phyloP scores from a whole-genome alignment of 2,329 filamentous ascomycete genomes.

The Xylaria sp. region DNA sequence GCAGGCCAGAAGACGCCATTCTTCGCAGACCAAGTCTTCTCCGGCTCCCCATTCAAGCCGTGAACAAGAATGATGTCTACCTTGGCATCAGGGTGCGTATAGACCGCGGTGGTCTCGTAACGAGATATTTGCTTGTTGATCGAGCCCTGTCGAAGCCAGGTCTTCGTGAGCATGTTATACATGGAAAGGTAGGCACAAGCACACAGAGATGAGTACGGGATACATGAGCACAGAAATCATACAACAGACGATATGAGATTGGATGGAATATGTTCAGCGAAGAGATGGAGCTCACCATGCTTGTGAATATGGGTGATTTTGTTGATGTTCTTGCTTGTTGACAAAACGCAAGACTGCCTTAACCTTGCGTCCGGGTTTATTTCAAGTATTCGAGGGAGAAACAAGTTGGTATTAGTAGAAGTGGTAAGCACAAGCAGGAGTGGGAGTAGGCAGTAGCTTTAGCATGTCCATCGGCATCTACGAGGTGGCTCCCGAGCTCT shows the following conservation, averaged over 20 bases:
- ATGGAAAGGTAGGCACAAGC: background rate
- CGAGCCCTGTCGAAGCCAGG: slow-evolving; percentile 36
- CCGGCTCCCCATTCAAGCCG: slow-evolving; percentile 61
- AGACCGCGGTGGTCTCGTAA: slow-evolving; percentile 55
- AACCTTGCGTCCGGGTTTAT: slow-evolving; percentile 11
- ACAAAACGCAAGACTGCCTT: slow-evolving; percentile 18
- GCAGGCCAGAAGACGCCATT: slow-evolving; percentile 63
- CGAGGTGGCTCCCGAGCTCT: slow-evolving; percentile 7
- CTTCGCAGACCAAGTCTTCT: slow-evolving; percentile 55
- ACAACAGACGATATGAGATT: slow-evolving; percentile 2
- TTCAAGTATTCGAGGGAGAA: background rate
- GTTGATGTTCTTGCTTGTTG: slow-evolving; percentile 14
- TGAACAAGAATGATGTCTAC: slow-evolving; percentile 67
- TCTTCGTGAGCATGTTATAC: slow-evolving; percentile 17
- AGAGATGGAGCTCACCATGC: slow-evolving; percentile 20
- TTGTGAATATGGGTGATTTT: background rate
- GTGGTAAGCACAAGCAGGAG: background rate
- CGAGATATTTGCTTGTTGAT: slow-evolving; percentile 47
- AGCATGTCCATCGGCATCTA: background rate
- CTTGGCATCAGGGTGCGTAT: slow-evolving; percentile 52
- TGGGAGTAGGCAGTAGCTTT: background rate
- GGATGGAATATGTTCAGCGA: background rate
- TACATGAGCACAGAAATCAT: background rate
- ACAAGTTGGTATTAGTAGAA: background rate
- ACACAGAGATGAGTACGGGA: background rate